Base-by-base conservation (phyloP, 208 protist genomes). In the Wallacemonas sp. region DNA sequence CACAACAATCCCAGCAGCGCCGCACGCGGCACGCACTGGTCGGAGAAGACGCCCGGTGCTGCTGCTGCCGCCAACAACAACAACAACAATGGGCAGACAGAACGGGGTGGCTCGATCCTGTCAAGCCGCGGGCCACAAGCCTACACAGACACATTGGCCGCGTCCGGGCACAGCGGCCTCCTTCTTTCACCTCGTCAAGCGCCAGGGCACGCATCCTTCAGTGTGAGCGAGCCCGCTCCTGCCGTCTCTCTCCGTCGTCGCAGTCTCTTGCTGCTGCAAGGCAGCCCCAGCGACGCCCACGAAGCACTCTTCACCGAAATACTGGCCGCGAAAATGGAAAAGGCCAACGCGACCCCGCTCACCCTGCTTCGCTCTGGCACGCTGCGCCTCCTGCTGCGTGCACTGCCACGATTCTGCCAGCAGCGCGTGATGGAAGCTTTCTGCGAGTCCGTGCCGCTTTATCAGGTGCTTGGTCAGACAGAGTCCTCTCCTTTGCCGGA, bases 401-500 rank as follows among this genome's bases (percentile, higher is more conserved):
- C 26, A 26, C 34, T 89, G 30, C 68, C 72, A 1, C 72, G 77
- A 33, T 85, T 89, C 38, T 42, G 56, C 17, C 55, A 63, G 2
- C 3, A 28, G 22, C 21, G 22, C n/a, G 21, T 63, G 9, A 55
- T 75, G n/a, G 44, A 70, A 28, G 47, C 47, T 26, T n/a, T 89
- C 22, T 75, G 77, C 33, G 74, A 74, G 14, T 72, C 67, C 33
- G 36, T 75, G 21, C 88, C 88, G 31, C 39, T 82, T 17, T 91
- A 81, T 62, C 59, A 80, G 34, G 44, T 91, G 15, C 75, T 94
- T 15, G 88, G 88, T 21, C 69, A 66, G 27, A 70, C 66, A 8
- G 82, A 90, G 49, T 70, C 76, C 39, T 87, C 73, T 22, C 82
- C 88, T 19, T 59, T 94, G 33, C 61, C 65, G 49, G 77, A 87